Evolutionary conservation across 495 filamentous ascomycete species (phyloP), one percentile per base, ranked within the genome.

Genomic region (Astrothelium subdiscretum): DNA sequence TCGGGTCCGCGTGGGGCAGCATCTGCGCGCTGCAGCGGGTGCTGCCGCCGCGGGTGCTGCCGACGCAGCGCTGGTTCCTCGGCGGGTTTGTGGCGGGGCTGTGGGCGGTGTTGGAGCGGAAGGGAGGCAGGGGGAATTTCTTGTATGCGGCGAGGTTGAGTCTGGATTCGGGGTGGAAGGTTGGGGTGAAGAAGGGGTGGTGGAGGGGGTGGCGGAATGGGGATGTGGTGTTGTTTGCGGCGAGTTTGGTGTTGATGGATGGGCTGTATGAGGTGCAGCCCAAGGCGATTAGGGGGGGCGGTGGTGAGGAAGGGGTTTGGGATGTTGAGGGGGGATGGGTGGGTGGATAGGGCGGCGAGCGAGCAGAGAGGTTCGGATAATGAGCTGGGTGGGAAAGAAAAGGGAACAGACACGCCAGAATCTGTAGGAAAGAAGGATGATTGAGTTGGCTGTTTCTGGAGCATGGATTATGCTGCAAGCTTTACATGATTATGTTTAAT

Each of bases 91-190:
- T 95, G 5, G 90, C 86, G 1, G 94, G 94, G 1, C 67, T 92
- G 20, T 96, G 91, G 82, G 88, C 88, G 3, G 84, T 88, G 70
- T 73, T 96, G 13, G 81, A 88, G 65, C 75, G 83, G 11, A 75
- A 77, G 18, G 77, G 82, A 54, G 87, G 86, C 42, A 70, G 86
- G 8, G 74, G 75, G 3, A 82, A 84, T 60, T 89, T 88, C 71
- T 64, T 95, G 65, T 90, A 91, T 66, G 82, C 83, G 48, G 84
- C 86, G 62, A 80, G 91, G 24, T 70, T 85, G 10, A 89, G 87
- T 42, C 75, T 96, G 32, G 88, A 96, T 68, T 87, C 82, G 38
- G 70, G 89, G 48, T 97, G 90, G 90, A 96, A 96, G 78, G 87
- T 95, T 0, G 89, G 91, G 12, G 82, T 85, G 57, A 97, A 97